Evolutionary conservation across 2,329 filamentous ascomycete genomes (phyloP).

Genomic region (Penicillium capsulatum): DNA sequence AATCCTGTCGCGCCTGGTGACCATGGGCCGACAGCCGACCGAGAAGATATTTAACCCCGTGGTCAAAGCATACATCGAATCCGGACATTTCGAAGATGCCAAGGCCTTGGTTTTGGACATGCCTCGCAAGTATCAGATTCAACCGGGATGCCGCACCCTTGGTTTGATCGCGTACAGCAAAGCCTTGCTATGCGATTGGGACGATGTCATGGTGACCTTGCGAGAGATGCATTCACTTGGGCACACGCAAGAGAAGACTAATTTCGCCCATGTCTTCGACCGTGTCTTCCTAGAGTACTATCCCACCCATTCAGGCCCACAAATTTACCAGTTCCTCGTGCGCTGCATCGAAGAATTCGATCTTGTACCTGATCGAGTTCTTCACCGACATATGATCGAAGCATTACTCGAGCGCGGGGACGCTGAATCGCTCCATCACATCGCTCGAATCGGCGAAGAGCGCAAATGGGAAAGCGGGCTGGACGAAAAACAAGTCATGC

Average conservation of each 20-base stretch:
- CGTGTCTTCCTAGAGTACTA: constrained; percentile 42
- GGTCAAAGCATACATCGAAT: constrained; percentile 39
- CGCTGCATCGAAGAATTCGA: constrained; percentile 34
- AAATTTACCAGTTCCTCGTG: constrained; percentile 37
- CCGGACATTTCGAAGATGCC: constrained; percentile 34
- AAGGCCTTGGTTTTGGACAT: constrained; percentile 37
- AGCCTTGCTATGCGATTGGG: constrained; percentile 40
- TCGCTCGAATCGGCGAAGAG: constrained; percentile 29
- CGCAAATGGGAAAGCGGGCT: constrained; percentile 33
- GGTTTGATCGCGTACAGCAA: constrained; percentile 37
- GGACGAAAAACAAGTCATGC: constrained; percentile 28
- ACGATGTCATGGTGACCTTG: constrained; percentile 37
- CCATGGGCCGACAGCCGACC: constrained; percentile 30
- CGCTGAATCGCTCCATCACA: constrained; percentile 28
- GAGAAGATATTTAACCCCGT: constrained; percentile 41
- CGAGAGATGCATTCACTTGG: constrained; percentile 35
- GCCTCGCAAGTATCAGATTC: constrained; percentile 26
- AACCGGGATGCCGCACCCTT: constrained; percentile 33
- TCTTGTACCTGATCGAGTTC: constrained; percentile 36
- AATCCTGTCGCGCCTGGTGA: constrained; percentile 25
- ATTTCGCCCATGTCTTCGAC: constrained; percentile 36
- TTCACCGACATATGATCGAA: constrained; percentile 40
- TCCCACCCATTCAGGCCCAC: constrained; percentile 31
- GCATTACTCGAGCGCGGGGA: constrained; percentile 40
- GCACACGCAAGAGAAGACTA: constrained; percentile 25